Base-by-base conservation (phyloP, 2,329 filamentous ascomycete species). In the Rhexocercosporidium sp. region DNA sequence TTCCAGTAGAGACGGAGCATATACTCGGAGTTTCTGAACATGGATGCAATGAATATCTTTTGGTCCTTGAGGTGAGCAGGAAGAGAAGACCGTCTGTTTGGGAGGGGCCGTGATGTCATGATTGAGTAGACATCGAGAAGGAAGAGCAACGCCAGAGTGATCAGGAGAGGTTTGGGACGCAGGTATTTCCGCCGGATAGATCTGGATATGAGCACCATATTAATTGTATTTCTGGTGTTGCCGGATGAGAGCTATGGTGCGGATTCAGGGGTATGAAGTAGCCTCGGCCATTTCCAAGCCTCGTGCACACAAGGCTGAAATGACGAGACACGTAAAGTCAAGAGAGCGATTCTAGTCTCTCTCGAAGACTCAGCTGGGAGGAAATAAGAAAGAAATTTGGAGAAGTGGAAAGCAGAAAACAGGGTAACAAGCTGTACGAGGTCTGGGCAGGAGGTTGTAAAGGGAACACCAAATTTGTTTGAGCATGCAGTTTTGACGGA, bases 1-100 rank as follows among this genome's bases (percentile, higher is more conserved):
- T 84, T 88, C 90, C 90, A 93, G 72, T 89, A 84, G 5, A 81
- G 80, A 8, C 85, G 82, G 1, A 93, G 81, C 27, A 92, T 80
- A 1, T 77, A 75, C 67, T 85, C 90, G 69, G 87, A 87, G 73
- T 91, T 92, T 83, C 89, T 92, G 74, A 91, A 89, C 75, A 90
- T 87, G 68, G 86, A 87, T 4, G 89, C 87, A 68, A 93, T 91
- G 79, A 88, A 93, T 69, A 93, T 84, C 49, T 68, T 70, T 34
- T 73, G 53, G 18, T 69, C 47, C 31, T 64, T 51, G 18, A 73
- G 69, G 53, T 65, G 44, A 3, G 68, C n/a, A 0, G 70, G 62
- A 14, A 72, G 66, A 16, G 34, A 20, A 1, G 59, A 49, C 14
- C 44, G 47, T 7, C 69, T 66, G 16, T 47, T 61, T 2, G 70